A percentile compares a stretch with the other conserved stretches of the same genome.
Evolutionary conservation across 176 grass and related monocot species (phyloP).

Genomic region (Areca catechu): DNA sequence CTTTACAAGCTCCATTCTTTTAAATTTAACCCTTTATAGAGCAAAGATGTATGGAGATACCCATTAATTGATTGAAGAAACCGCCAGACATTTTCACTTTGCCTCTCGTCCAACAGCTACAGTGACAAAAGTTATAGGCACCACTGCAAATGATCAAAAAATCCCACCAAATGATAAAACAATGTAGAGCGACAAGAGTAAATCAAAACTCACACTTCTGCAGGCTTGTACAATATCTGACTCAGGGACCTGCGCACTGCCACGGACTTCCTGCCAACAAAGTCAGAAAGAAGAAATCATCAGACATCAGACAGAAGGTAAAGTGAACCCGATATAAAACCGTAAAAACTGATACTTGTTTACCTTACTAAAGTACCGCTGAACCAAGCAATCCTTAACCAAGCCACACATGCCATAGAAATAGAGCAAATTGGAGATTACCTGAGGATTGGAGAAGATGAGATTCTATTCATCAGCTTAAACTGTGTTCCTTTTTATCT

Average conservation of each 20-base stretch:
- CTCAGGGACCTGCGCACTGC: background rate
- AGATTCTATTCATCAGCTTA: no score
- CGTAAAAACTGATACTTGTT: no score
- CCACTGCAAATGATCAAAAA: background rate
- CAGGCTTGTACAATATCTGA: slow-evolving; percentile 12
- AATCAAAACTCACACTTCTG: slow-evolving; percentile 18
- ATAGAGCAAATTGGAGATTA: slow-evolving; percentile 19
- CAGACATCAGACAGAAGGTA: background rate
- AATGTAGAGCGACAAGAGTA: background rate
- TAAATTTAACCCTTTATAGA: background rate
- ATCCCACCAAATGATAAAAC: no score
- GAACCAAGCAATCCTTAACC: slow-evolving; percentile 13
- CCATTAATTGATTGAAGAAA: slow-evolving; percentile 23
- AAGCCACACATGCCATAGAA: slow-evolving; percentile 28
- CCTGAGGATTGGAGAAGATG: background rate
- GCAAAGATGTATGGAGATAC: background rate
- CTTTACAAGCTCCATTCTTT: background rate
- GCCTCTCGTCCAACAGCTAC: slow-evolving; percentile 13
- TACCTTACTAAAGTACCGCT: slow-evolving; percentile 20
- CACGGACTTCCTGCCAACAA: slow-evolving; percentile 14
- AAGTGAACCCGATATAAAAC: no score
- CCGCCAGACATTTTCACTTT: slow-evolving; percentile 12
- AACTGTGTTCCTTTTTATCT: background rate
- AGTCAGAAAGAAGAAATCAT: background rate
- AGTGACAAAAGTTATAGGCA: background rate